Evolutionary conservation across 345 rosid species (phyloP), one percentile per base, ranked within the genome.

Genomic region (Lepidium didymum): DNA sequence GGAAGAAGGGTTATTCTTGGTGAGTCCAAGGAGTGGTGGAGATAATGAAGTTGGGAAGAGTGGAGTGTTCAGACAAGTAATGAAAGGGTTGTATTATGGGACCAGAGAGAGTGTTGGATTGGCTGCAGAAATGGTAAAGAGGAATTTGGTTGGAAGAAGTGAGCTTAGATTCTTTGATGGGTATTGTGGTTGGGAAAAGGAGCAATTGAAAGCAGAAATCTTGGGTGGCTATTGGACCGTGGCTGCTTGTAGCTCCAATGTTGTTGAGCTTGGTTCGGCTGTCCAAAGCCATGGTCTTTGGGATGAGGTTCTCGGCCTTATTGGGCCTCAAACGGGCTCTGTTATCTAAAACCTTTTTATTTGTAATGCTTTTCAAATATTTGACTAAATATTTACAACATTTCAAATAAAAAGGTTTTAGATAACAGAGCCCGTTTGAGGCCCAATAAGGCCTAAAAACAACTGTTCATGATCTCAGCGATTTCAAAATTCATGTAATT

Each of bases 131-230:
- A 85, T 87, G 83, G 96, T 87, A 51, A 87, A 86, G 83, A 84
- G 88, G 69, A 87, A 86, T 41, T 73, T 72, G 50, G 77, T 86
- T 13, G 89, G 83, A 71, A 76, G 82, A 29, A 86, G 72, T 38
- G 96, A 94, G 77, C 75, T 88, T 47, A 87, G 92, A 79, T 89
- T 94, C 83, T 94, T 94, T 50, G 90, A 85, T 61, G 99, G 97
- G 8, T 85, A 85, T 42, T 86, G 90, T 38, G 86, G 92, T 65
- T 94, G 99, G 99, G 88, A 84, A 33, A 80, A 73, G 31, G 92
- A 82, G 25, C 99, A 87, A 64, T 56, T 94, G 81, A 75, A 76
- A 50, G 90, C 90, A 62, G 99, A 94, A 78, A 86, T 87, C 3
- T 79, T 82, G 75, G 86, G 91, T 10, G 92, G 92, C 15, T 88